Evolutionary conservation across 2,329 filamentous ascomycete species (phyloP), one percentile per base, ranked within the genome.

Genomic region (Pezicula neosporulosa): DNA sequence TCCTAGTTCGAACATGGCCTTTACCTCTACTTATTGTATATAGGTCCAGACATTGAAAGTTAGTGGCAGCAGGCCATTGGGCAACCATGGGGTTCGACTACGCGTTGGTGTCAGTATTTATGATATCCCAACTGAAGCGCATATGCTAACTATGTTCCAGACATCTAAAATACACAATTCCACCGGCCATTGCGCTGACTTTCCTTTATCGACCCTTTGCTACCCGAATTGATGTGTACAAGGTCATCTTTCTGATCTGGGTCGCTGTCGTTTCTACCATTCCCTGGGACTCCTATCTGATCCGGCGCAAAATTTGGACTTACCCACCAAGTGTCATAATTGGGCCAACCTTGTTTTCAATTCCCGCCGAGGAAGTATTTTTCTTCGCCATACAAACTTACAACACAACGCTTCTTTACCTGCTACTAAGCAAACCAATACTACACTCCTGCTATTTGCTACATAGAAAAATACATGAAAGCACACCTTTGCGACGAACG

Each of bases 311-410:
- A 42, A 78, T 90, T 62, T 90, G 87, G 87, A 84, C 81, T 9
- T 91, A 90, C 61, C 86, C 87, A 2, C 69, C 75, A 10, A 72
- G 82, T 61, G 86, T 80, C 18, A 79, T 90, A 30, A 61, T 86
- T 35, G 87, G 87, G 0, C 75, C 75, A 0, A 84, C 75, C 1
- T 64, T 89, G 15, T 81, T 80, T 60, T 71, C 73, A n/a, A 87
- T 90, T 16, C 87, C 87, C 0, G 66, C 77, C 4, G 87, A 90
- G 61, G 87, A 90, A 64, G 68, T 90, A 4, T 90, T 90, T 69
- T 90, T 90, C 75, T 90, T 90, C 65, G 69, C 88, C 18, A 80
- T 90, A 21, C 87, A 90, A 68, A 90, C 87, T 1, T 90, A 88
- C 67, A 87, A 82, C 61, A 89, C 86, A 0, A 77, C 81, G 0